phyloP scores from a whole-genome alignment of 1,284 basidiomycete genomes.

The Sanguinoderma infundibulare region DNA sequence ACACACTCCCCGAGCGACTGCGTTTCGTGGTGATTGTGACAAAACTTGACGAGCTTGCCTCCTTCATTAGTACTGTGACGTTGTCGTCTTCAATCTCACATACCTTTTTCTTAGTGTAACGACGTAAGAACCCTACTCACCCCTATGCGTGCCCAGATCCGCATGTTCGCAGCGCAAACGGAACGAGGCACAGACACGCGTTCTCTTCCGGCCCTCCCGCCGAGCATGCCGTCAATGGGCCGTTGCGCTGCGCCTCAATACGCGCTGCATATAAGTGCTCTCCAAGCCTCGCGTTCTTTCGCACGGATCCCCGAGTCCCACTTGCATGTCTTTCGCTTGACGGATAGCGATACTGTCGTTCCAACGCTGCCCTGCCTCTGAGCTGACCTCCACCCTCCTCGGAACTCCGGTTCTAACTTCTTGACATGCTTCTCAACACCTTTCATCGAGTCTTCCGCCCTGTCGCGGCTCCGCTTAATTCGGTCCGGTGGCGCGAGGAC shows the following conservation, averaged over 20 bases:
- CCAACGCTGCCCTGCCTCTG: neutral
- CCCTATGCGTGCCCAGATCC: too few species aligned
- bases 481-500: conserved; percentile 12
- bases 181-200: conserved; percentile 1
- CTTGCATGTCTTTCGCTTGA: neutral
- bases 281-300: neutral
- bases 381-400: neutral
- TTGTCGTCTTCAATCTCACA: too few species aligned
- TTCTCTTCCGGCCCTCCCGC: neutral
- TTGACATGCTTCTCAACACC: neutral
- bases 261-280: neutral
- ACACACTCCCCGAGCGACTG: too few species aligned
- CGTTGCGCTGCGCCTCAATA: neutral
- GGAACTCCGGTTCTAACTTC: neutral
- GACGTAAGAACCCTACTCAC: too few species aligned
- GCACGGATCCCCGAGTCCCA: neutral
- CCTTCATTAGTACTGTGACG: too few species aligned
- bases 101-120: too few species aligned
- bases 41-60: too few species aligned
- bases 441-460: neutral
- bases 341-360: too few species aligned
- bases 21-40: too few species aligned
- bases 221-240: neutral
- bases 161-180: neutral
- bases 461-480: neutral